Base-by-base conservation (phyloP, 371 early-diverging fungal species). In the Encephalitozoon romaleae region DNA sequence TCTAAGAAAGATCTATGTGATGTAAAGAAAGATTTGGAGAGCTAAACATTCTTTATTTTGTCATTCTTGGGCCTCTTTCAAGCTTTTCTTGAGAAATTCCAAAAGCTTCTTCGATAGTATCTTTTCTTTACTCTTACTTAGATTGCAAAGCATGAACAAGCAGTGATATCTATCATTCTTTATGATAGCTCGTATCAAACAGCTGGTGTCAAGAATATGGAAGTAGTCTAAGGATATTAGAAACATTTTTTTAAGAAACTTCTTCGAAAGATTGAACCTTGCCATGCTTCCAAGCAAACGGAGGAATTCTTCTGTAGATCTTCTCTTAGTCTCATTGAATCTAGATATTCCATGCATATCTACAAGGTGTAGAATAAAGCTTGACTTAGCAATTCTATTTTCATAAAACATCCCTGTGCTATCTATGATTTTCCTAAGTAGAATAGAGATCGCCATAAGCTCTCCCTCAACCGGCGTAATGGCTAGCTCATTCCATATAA, bases 11-110 rank as follows among this genome's bases (percentile, higher is more conserved):
- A 73, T 25, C 47, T 78, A 12, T 25, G 43, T 15, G 23, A 23
- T 65, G 55, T 72, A 28, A 74, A 67, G 51, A 53, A 47, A 28
- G 74, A 73, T 42, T 28, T 73, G 41, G 42, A 47, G 28, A 6
- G 32, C 59, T 38, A 15, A 59, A 59, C 21, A 18, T 11, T n/a
- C 12, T 32, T 34, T 59, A 15, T 9, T 11, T 34, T 34, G 34
- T 15, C 15, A 15, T 8, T 4, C 6, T 2, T 59, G 59, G 30
- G 28, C 9, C 15, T 59, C 38, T 34, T 28, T 59, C 38, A 59
- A 5, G 15, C 28, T 59, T 32, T 59, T 59, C 28, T 34, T 59
- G 5, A 59, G 59, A 12, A 59, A 59, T 6, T 18, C 59, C n/a
- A 34, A 8, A 18, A 59, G 59, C 59, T 59, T 30, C 28, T 32